Base-by-base conservation (phyloP, 139 green algal species). In the Coelastrella sp. region DNA sequence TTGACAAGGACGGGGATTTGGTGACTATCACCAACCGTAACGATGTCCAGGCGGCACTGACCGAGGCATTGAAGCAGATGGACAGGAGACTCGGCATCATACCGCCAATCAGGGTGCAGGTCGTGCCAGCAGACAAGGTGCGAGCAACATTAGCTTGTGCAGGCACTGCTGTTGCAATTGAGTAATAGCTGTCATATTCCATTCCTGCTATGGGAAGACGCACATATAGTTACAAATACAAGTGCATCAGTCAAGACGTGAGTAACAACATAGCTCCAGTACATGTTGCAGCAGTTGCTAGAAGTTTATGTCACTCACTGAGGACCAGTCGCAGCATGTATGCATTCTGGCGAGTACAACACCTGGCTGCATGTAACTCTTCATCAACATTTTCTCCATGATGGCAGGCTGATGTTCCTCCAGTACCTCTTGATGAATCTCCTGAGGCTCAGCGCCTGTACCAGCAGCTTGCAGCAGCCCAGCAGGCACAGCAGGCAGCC, bases 1-100 rank as follows among this genome's bases (percentile, higher is more conserved):
- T 88, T 24, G 96, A 96, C 93, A 96, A 95, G 78, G 93, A 97
- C 19, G 96, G 95, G 60, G 95, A 97, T 83, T 85, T 95, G 80
- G 91, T 98, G 27, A 98, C 96, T 15, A 90, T 99, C 66, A 95
- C 95, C 11, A 92, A 89, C 70, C 92, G 92, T 56, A 24, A 75
- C 4, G 93, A 95, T 88, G 58, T 95, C n/a, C 87, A 90, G 85
- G n/a, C 27, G 6, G 85, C 85, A 27, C 73, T 90, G 8, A 68
- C 87, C 27, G 75, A 85, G 76, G 75, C 66, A 74, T n/a, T 87
- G 49, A 57, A 83, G 78, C 15, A 63, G 15, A 80, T 20, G 8
- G 83, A 82, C 85, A 57, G 58, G 7, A 22, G 70, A 12, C 73
- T 82, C 66, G 79, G 88, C 24, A 22, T 90, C 35, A 85, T 94